These are phyloP conservation scores for Apiospora pterosperma DNA, from an alignment of 2,329 filamentous ascomycete species.

Conservation along the genomic window DNA sequence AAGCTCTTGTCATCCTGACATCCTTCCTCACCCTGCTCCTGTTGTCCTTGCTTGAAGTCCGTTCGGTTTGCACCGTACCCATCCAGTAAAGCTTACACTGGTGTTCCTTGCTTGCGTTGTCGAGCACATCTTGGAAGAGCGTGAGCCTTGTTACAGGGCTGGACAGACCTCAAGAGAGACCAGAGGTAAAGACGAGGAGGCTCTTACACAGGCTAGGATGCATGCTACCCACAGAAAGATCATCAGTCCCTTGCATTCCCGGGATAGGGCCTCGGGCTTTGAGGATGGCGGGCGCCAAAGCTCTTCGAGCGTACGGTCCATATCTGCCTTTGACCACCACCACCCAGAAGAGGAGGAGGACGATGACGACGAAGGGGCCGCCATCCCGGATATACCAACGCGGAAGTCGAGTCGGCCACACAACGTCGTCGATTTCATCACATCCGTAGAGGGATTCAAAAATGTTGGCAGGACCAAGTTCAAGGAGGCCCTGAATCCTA, in stretches of 20 bases:
- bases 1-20: not conserved
- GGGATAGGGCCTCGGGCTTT: not conserved
- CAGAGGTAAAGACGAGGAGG: not conserved
- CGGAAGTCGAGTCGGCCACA: conserved; percentile 5
- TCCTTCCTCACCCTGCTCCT: not conserved
- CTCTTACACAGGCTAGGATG: not conserved
- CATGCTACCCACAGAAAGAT: not conserved
- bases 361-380: conserved; percentile 4
- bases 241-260: not conserved
- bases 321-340: conserved; percentile 7
- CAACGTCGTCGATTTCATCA: conserved; percentile 5
- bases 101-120: not conserved
- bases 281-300: not conserved
- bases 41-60: not conserved
- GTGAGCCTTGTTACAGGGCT: not conserved
- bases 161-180: not conserved
- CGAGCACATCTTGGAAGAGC: not conserved
- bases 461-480: conserved; percentile 6
- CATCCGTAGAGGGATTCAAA: conserved; percentile 2
- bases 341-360: not conserved
- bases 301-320: conserved; percentile 8
- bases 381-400: conserved; percentile 10
- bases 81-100: not conserved
- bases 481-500: conserved; percentile 1
- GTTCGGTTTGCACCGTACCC: not conserved